phyloP scores from a whole-genome alignment of 2,329 filamentous ascomycete genomes.

The Trichoderma afroharzianum region DNA sequence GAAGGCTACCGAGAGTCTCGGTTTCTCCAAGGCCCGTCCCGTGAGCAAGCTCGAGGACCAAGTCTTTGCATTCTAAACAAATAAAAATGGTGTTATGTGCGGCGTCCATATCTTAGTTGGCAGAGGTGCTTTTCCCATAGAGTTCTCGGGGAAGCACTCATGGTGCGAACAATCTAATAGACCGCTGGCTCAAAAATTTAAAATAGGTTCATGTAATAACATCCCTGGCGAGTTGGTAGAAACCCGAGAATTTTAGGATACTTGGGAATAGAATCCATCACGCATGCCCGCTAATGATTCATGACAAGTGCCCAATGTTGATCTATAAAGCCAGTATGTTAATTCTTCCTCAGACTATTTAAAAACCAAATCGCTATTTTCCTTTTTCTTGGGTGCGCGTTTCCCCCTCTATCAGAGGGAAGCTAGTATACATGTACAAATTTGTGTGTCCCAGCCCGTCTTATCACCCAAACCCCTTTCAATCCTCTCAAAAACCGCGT shows the following conservation, averaged over 20 bases:
- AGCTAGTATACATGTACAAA: slow-evolving; percentile 15
- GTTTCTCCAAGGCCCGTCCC: slow-evolving; percentile 86
- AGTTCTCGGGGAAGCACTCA: not conserved
- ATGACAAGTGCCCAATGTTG: not conserved
- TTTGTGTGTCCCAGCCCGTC: not conserved
- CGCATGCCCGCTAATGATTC: not conserved
- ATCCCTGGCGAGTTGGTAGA: not conserved
- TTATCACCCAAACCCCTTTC: not conserved
- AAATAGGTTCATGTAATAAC: not conserved
- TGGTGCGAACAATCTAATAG: not conserved
- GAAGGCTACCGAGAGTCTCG: slow-evolving; percentile 85
- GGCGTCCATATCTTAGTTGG: not conserved
- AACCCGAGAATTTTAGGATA: not conserved
- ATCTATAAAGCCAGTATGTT: slow-evolving; percentile 6
- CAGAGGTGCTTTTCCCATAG: not conserved
- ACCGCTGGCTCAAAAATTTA: not conserved
- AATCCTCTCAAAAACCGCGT: not conserved
- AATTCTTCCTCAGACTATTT: not conserved
- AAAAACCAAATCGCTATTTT: slow-evolving; percentile 3
- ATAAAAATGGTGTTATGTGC: not conserved
- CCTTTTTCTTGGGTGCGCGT: not conserved
- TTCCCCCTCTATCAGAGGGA: not conserved
- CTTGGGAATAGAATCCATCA: slow-evolving; percentile 5
- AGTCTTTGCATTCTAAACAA: slow-evolving; percentile 78
- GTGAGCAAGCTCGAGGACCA: slow-evolving; percentile 98